These are phyloP conservation scores for Fomitopsis palustris DNA, from an alignment of 1,284 basidiomycete species.

Conservation along the genomic window DNA sequence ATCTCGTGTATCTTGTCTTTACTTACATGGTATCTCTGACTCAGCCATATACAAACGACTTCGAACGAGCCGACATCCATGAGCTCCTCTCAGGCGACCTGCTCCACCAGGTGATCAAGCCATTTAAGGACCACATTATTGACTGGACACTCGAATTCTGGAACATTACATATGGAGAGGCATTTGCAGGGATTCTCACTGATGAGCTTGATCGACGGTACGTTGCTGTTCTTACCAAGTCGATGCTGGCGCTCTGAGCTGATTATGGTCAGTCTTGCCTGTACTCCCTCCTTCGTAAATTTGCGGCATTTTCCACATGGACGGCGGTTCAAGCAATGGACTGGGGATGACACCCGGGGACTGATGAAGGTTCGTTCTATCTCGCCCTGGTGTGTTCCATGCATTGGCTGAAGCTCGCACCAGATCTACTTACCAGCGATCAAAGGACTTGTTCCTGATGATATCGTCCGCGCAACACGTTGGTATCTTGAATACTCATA, in stretches of 20 bases:
- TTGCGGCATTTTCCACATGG: conserved; percentile 17
- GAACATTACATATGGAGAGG: neutral
- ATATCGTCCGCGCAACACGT: conserved; percentile 7
- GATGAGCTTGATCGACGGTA: conserved; percentile 21
- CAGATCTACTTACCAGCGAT: conserved; percentile 9
- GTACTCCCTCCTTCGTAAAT: conserved; percentile 13
- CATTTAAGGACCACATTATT: conserved; percentile 21
- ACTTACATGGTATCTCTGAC: no score
- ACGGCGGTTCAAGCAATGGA: conserved; percentile 22
- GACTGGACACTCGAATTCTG: conserved; percentile 8
- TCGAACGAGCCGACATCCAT: no score
- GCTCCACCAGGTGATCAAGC: no score
- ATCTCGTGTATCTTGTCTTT: no score
- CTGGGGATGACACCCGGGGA: conserved; percentile 18
- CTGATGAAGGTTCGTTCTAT: conserved; percentile 13
- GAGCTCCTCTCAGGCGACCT: no score
- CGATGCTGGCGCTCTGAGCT: neutral
- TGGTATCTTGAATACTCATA: conserved; percentile 17
- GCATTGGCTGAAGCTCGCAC: neutral
- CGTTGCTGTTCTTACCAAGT: neutral
- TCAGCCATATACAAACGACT: no score
- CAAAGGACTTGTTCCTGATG: conserved; percentile 7
- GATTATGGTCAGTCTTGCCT: conserved; percentile 11
- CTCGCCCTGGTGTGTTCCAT: neutral
- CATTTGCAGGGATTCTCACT: neutral